These are phyloP conservation scores for Lachnellula suecica DNA, from an alignment of 2,329 filamentous ascomycete genomes.

Conservation along the genomic window DNA sequence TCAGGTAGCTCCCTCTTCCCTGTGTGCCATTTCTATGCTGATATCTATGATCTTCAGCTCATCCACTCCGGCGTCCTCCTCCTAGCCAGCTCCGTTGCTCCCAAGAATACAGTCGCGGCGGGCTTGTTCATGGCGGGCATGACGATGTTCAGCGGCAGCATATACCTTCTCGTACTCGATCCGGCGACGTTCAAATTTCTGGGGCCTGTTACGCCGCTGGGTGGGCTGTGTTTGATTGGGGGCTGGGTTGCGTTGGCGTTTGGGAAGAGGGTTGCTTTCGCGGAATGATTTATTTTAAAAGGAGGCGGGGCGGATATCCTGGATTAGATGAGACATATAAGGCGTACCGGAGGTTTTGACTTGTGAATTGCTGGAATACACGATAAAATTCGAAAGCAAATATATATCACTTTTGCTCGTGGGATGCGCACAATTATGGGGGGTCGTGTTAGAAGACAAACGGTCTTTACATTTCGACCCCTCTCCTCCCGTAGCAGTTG, in stretches of 20 bases:
- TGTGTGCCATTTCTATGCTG: neutral
- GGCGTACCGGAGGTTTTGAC: neutral
- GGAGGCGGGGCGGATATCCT: neutral
- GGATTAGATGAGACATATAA: neutral
- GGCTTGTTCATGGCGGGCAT: slow-evolving; percentile 63
- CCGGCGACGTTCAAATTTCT: slow-evolving; percentile 57
- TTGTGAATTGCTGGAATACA: neutral
- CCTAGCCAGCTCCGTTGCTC: slow-evolving; percentile 49
- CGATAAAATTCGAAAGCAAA: too few relatives aligned
- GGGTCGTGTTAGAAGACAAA: too few relatives aligned
- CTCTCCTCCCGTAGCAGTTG: too few relatives aligned
- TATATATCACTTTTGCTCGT: too few relatives aligned
- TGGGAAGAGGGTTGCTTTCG: slow-evolving; percentile 36
- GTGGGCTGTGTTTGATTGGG: slow-evolving; percentile 62
- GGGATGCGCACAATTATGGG: too few relatives aligned
- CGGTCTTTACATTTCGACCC: too few relatives aligned
- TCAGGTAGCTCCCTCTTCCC: slow-evolving; percentile 45
- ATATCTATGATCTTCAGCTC: slow-evolving; percentile 44
- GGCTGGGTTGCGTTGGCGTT: slow-evolving; percentile 43
- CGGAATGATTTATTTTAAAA: slow-evolving; percentile 21
- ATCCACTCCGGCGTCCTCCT: slow-evolving; percentile 62
- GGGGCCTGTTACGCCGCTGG: slow-evolving; percentile 65
- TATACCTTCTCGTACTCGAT: slow-evolving; percentile 65
- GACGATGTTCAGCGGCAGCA: slow-evolving; percentile 64
- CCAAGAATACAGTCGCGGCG: slow-evolving; percentile 55